These are phyloP conservation scores for Debaryomyces robertsiae DNA, from an alignment of 1,139 yeast species.

Conservation along the genomic window DNA sequence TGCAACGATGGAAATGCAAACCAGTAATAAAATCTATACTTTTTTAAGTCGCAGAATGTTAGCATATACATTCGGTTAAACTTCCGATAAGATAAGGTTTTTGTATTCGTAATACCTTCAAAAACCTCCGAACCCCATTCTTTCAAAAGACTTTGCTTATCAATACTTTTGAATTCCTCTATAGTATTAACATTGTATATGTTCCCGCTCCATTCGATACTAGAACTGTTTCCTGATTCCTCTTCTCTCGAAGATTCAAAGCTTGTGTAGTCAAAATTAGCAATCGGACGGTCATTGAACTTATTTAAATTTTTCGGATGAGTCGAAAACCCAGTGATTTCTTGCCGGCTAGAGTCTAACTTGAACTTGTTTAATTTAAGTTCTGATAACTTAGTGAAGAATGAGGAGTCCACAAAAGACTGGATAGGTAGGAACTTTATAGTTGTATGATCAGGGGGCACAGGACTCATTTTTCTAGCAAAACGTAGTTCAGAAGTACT, in stretches of 20 bases:
- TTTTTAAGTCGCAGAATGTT: conserved; percentile 84
- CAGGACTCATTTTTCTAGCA: neutral
- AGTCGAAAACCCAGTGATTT: conserved; percentile 41
- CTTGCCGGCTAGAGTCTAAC: conserved; percentile 51
- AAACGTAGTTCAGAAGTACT: neutral
- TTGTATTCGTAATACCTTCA: conserved; percentile 16
- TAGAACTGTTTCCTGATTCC: conserved; percentile 29
- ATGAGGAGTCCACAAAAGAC: conserved; percentile 83
- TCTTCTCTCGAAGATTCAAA: conserved; percentile 35
- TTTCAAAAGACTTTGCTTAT: conserved; percentile 60
- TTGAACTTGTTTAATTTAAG: conserved; percentile 68
- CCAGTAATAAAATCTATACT: conserved; percentile 89
- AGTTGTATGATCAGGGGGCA: neutral
- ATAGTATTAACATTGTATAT: conserved; percentile 74
- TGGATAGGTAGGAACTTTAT: conserved; percentile 54
- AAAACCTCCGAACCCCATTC: conserved; percentile 42
- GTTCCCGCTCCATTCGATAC: conserved; percentile 22
- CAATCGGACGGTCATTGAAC: conserved; percentile 45
- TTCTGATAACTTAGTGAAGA: conserved; percentile 72
- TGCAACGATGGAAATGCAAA: conserved; percentile 72
- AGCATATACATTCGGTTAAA: conserved; percentile 56
- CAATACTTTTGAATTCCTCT: conserved; percentile 73
- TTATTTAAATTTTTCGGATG: conserved; percentile 35
- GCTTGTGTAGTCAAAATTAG: conserved; percentile 43
- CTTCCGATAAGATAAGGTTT: conserved; percentile 15